Base-by-base conservation (phyloP, 2,329 filamentous ascomycete genomes). In the Mariannaea elegans region DNA sequence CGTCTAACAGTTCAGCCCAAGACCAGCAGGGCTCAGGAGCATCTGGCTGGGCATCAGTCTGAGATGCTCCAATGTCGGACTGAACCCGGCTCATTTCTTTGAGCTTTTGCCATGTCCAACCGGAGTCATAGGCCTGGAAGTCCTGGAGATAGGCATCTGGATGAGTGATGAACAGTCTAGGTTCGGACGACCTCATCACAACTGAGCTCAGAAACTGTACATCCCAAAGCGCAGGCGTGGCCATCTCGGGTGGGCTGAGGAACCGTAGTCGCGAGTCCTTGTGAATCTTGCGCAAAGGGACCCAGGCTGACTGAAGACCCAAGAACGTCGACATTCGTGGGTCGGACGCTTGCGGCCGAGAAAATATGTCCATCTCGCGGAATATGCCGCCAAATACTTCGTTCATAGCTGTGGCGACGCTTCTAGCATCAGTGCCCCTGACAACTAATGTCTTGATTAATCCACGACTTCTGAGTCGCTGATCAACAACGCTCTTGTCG, bases 201-300 rank as follows among this genome's bases (percentile, higher is more conserved):
- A 93, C 85, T 46, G 89, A 88, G 48, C 82, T 82, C 24, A 94
- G 81, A 63, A 94, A 94, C 9, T 85, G 81, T 2, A 88, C 85
- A 50, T 88, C 86, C 91, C 91, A 94, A 3, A 88, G 75, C 1
- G 87, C 84, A 0, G 90, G 86, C 1, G 89, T 93, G 34, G 90
- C 77, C 87, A 94, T 90, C 72, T 94, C 91, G 1, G 86, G 80
- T 1, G 87, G 87, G 6, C 84, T 85, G 10, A 94, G 80, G 66
- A 93, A 93, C 1, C 87, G 86, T 7, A 94, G 81, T 23, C 87
- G 84, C 0, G 89, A 88, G 57, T 92, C 89, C 70, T 90, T 92
- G 71, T 91, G 86, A 3, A 92, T 79, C 73, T 94, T 94, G 49
- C 91, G 86, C 16, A 94, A 79, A 5, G 91, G 91, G n/a, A 94